A percentile compares a stretch with the other conserved stretches of the same genome.
phyloP scores from a whole-genome alignment of 257 asterid genomes.

The Solanum sitiens region DNA sequence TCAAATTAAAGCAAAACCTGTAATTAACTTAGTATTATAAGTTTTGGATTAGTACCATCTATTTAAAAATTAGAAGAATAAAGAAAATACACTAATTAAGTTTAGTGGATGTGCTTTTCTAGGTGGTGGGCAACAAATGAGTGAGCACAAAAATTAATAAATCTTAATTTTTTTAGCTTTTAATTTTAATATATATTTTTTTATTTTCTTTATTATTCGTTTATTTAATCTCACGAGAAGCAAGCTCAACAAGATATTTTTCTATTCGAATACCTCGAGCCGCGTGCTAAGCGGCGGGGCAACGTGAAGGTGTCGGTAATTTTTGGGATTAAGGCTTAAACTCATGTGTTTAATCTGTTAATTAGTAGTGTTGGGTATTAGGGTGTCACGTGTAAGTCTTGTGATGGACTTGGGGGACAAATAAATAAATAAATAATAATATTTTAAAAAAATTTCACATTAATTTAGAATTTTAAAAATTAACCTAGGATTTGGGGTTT shows the following conservation, averaged over 20 bases:
- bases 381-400: conserved; percentile 18
- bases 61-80: neutral
- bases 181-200: neutral
- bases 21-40: neutral
- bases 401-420: conserved; percentile 8
- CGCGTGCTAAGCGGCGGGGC: neutral
- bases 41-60: neutral
- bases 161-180: neutral
- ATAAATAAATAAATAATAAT: neutral
- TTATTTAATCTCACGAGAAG: neutral
- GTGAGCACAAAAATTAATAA: neutral
- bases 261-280: neutral
- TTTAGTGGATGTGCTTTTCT: neutral
- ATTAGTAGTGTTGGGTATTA: conserved; percentile 1
- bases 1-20: neutral
- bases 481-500: neutral
- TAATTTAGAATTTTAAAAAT: neutral
- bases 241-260: neutral
- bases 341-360: neutral
- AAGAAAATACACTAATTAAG: neutral
- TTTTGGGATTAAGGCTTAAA: neutral
- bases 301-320: neutral
- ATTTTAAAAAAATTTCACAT: neutral
- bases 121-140: conserved; percentile 11
- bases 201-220: neutral